Percentiles rank a stretch among this genome's conserved stretches.
phyloP scores from a whole-genome alignment of 306 rosid genomes.

The Clitoria ternatea region DNA sequence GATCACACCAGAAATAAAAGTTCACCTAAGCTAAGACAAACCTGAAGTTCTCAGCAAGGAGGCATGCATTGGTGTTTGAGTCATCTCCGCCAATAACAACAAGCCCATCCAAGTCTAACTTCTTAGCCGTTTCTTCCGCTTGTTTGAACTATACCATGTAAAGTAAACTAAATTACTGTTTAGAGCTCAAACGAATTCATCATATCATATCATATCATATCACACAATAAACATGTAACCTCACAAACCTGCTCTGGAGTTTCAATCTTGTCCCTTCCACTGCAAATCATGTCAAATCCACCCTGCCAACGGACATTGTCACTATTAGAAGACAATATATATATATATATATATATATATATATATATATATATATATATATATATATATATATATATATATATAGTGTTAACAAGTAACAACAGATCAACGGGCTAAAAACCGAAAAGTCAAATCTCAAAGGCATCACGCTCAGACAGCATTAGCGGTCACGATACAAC shows the following conservation, averaged over 20 bases:
- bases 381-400: too few species aligned
- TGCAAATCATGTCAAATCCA: slow-evolving; percentile 97
- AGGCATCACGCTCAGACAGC: not conserved
- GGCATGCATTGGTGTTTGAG: slow-evolving; percentile 98
- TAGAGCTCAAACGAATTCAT: not conserved
- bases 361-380: too few species aligned
- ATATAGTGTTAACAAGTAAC: too few species aligned
- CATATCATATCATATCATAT: not conserved
- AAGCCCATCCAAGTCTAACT: slow-evolving; percentile 96
- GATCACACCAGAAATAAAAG: not conserved
- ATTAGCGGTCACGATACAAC: not conserved
- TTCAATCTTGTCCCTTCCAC: slow-evolving; percentile 99
- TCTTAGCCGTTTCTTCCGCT: slow-evolving; percentile 82
- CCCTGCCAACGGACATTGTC: slow-evolving; percentile 56
- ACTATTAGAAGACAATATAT: slow-evolving; percentile 10
- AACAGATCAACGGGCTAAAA: not conserved
- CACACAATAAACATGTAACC: slow-evolving; percentile 18
- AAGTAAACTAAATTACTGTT: slow-evolving; percentile 27
- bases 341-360: too few species aligned
- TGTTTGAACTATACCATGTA: slow-evolving; percentile 70
- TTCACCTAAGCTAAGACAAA: slow-evolving; percentile 11
- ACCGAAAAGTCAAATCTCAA: not conserved
- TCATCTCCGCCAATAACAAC: slow-evolving; percentile 99
- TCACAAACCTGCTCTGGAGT: slow-evolving; percentile 89
- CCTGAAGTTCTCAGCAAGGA: slow-evolving; percentile 98